phyloP scores from a whole-genome alignment of 2,329 filamentous ascomycete genomes.

The Mollisiaceae sp. region DNA sequence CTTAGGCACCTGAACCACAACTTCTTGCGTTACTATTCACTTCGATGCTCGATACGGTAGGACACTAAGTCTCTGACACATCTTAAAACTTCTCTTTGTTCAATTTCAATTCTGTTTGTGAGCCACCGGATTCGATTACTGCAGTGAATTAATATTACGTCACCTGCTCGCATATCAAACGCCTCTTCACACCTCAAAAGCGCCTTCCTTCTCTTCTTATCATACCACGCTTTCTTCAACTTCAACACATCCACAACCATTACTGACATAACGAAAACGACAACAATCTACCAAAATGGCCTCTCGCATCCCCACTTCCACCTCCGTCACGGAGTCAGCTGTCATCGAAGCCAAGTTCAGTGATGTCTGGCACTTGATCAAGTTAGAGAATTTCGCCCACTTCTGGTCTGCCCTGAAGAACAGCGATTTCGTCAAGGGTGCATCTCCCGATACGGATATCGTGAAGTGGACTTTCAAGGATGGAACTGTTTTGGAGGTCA shows the following conservation, averaged over 20 bases:
- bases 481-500: slow-evolving; percentile 70
- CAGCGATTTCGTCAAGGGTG: slow-evolving; percentile 67
- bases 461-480: slow-evolving; percentile 76
- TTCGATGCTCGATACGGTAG: background rate
- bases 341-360: slow-evolving; percentile 71
- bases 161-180: background rate
- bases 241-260: background rate
- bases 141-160: background rate
- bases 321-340: slow-evolving; percentile 67
- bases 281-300: slow-evolving; percentile 18
- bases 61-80: background rate
- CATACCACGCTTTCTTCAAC: background rate
- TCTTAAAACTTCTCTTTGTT: background rate
- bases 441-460: slow-evolving; percentile 67
- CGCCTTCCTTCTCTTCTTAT: background rate
- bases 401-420: slow-evolving; percentile 69
- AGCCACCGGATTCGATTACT: background rate
- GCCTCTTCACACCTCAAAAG: slow-evolving; percentile 1
- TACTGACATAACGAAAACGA: background rate
- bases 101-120: background rate
- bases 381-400: slow-evolving; percentile 70
- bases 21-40: background rate
- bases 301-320: slow-evolving; percentile 64
- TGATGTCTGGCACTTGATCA: slow-evolving; percentile 76
- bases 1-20: background rate